Percentiles rank a stretch among this genome's conserved stretches.
phyloP scores from a whole-genome alignment of 1,284 basidiomycete genomes.

The Leccinum griseonigrum region DNA sequence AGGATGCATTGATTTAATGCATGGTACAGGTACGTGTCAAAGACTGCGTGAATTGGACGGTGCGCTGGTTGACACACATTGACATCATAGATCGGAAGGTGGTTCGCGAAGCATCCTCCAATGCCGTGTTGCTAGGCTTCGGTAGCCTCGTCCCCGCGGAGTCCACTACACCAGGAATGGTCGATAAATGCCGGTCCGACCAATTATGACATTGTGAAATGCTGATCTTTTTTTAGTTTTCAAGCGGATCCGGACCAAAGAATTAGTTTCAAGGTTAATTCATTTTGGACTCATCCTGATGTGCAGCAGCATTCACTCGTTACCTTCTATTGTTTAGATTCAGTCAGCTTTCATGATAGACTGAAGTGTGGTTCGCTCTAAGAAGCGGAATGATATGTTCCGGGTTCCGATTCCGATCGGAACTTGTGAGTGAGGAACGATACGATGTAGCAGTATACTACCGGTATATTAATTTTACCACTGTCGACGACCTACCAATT shows the following conservation, averaged over 20 bases:
- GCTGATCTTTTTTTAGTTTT: conserved; percentile 59
- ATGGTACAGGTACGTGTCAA: conserved; percentile 74
- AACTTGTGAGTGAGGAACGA: no score
- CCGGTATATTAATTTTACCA: no score
- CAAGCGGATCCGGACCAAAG: conserved; percentile 86
- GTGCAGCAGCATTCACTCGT: not conserved
- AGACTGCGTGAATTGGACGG: not conserved
- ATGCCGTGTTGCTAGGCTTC: not conserved
- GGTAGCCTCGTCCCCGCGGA: conserved; percentile 85
- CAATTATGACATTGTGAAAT: not conserved
- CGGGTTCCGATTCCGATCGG: no score
- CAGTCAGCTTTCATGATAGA: conserved; percentile 98
- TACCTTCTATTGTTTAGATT: conserved; percentile 44
- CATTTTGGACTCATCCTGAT: not conserved
- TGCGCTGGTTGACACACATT: conserved; percentile 3
- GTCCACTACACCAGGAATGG: conserved; percentile 77
- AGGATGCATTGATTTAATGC: conserved; percentile 86
- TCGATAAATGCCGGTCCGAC: conserved; percentile 75
- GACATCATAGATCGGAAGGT: conserved; percentile 73
- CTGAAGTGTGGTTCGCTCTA: conserved; percentile 85
- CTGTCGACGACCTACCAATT: no score
- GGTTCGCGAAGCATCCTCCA: conserved; percentile 10
- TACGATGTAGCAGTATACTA: no score
- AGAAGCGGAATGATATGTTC: conserved; percentile 48
- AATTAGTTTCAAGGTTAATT: conserved; percentile 86